These are phyloP conservation scores for Chalara sp. DNA, from an alignment of 2,329 filamentous ascomycete genomes.

Conservation along the genomic window DNA sequence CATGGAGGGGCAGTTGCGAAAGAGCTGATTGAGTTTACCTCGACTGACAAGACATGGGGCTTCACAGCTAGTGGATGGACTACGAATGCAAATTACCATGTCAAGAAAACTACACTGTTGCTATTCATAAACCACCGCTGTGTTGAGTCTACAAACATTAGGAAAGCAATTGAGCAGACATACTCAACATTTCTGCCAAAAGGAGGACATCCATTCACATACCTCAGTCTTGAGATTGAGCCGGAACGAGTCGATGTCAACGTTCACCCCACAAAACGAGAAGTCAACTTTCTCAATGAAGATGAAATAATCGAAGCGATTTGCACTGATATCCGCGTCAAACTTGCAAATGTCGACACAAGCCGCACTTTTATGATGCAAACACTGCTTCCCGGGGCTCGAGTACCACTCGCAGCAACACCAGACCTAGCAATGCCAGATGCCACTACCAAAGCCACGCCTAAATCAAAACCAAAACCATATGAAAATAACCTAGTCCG, in stretches of 20 bases:
- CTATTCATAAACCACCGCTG: conserved; percentile 96
- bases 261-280: conserved; percentile 91
- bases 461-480: conserved; percentile 50
- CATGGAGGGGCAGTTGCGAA: conserved; percentile 80
- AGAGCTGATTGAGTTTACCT: conserved; percentile 72
- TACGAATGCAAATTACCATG: conserved; percentile 91
- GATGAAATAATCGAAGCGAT: conserved; percentile 89
- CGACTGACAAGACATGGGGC: conserved; percentile 69
- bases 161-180: conserved; percentile 84
- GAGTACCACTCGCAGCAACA: conserved; percentile 26
- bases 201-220: conserved; percentile 88
- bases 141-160: conserved; percentile 83
- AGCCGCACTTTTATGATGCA: conserved; percentile 94
- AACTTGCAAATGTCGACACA: conserved; percentile 80
- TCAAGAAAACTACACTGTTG: conserved; percentile 80
- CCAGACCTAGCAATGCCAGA: conserved; percentile 10
- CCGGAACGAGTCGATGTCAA: conserved; percentile 93
- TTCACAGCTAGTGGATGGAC: conserved; percentile 77
- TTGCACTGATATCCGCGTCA: conserved; percentile 70
- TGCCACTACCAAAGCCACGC: conserved; percentile 13
- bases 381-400: conserved; percentile 70
- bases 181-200: conserved; percentile 87
- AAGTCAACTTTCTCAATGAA: conserved; percentile 96
- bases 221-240: conserved; percentile 88
- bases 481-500: conserved; percentile 86